phyloP scores from a whole-genome alignment of 192 early-diverging fungal genomes.

The Physocladia obscura region DNA sequence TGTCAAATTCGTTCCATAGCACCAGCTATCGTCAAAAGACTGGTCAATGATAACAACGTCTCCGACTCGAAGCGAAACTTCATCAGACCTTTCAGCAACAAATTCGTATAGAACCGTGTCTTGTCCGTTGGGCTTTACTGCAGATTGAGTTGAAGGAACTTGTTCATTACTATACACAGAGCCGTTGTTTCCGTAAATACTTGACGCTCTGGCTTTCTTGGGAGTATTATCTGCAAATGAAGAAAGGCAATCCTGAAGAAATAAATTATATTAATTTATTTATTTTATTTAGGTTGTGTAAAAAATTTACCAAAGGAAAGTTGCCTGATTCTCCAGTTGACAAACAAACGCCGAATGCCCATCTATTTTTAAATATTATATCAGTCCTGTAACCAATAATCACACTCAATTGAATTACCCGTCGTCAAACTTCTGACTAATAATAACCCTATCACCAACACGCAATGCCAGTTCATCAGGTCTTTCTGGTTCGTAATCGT shows the following conservation, averaged over 20 bases:
- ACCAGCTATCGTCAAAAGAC: slow-evolving; percentile 36
- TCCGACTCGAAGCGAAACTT: slow-evolving; percentile 15
- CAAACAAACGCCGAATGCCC: slow-evolving; percentile 17
- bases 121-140: background rate
- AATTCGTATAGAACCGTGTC: background rate
- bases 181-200: slow-evolving; percentile 1
- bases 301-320: slow-evolving; percentile 12
- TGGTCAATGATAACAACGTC: slow-evolving; percentile 45
- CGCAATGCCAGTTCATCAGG: background rate
- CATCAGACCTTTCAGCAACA: slow-evolving; percentile 1
- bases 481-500: background rate
- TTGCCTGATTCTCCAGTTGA: background rate
- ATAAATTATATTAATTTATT: background rate
- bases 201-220: background rate
- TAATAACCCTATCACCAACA: background rate
- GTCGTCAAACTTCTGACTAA: background rate
- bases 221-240: background rate
- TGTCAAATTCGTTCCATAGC: background rate
- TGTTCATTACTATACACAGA: background rate
- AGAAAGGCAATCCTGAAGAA: background rate
- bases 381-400: background rate
- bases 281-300: background rate
- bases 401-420: background rate
- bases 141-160: background rate
- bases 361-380: slow-evolving; percentile 5